Evolutionary conservation across 345 rosid genomes (phyloP), one percentile per base, ranked within the genome.

Genomic region (Populus alba): DNA sequence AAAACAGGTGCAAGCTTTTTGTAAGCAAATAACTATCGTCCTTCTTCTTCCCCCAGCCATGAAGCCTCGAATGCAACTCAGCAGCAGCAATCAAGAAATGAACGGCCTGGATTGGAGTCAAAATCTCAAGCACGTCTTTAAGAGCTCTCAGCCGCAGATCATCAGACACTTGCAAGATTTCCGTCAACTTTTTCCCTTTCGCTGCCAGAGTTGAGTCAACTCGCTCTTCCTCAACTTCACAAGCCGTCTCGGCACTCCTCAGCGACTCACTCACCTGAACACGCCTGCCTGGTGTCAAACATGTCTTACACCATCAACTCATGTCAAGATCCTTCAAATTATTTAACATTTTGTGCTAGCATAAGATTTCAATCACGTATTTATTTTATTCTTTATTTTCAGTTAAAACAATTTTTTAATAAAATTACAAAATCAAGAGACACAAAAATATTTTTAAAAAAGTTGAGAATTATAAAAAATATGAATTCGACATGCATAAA

Each of bases 71-170:
- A 51, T 86, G 88, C 70, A 87, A 59, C 87, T 89, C 88, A 3
- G 89, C 89, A 2, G 86, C 86, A 27, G 89, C 90, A 39, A 83
- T 84, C 74, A 87, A 67, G 85, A 81, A 86, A 72, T 89, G 90
- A n/a, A 84, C 85, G 9, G 86, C 82, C 71, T 87, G 88, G 12
- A 69, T 45, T 31, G 89, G 85, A 66, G 31, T 82, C 70, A 85
- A 59, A 17, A 81, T 77, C 3, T 77, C 55, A 23, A 86, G 20
- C 25, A 86, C 55, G 7, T 74, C 74, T 68, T 76, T 85, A 35
- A 89, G 71, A 11, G 89, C 85, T 43, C 29, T 77, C n/a, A 84
- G 78, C 73, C 91, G 81, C 7, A 90, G 87, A 68, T 82, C 82
- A 72, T 90, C 90, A 7, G 87, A 90, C 68, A 4, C 68, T 31